These are phyloP conservation scores for Trametes coccinea DNA, from an alignment of 768 basidiomycete genomes.

Conservation along the genomic window DNA sequence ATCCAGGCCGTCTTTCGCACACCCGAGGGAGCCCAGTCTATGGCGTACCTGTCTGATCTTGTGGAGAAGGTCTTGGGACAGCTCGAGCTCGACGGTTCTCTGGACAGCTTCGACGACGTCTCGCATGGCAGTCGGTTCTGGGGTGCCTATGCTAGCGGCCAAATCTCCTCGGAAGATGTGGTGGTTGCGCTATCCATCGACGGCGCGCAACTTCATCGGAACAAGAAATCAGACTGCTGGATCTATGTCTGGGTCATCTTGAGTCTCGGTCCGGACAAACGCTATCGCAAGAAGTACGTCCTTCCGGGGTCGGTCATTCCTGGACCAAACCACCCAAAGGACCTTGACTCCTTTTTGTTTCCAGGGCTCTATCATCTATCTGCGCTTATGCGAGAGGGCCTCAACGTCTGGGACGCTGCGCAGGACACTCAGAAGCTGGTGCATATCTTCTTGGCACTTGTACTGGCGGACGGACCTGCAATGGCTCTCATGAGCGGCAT, in stretches of 20 bases:
- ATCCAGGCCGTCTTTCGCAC: constrained; percentile 21
- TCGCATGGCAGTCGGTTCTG: constrained; percentile 18
- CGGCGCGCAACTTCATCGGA: constrained; percentile 17
- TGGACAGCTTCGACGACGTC: constrained; percentile 12
- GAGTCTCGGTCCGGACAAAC: neutral
- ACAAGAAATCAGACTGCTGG: neutral
- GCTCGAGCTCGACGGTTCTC: neutral
- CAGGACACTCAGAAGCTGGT: neutral
- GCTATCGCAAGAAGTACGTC: neutral
- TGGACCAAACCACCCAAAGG: neutral
- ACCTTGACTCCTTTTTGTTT: neutral
- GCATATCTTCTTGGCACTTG: constrained; percentile 5
- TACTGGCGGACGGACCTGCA: constrained; percentile 10
- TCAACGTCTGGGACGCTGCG: constrained; percentile 32
- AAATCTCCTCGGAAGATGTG: constrained; percentile 17
- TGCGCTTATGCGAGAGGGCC: constrained; percentile 20
- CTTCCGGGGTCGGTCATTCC: neutral
- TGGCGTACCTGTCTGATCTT: constrained; percentile 9
- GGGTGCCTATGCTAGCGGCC: constrained; percentile 11
- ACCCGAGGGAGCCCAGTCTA: constrained; percentile 7
- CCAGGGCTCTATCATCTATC: neutral
- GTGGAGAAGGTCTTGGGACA: constrained; percentile 5
- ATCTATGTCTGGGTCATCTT: neutral
- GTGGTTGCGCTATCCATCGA: constrained; percentile 20
- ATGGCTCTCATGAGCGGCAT: constrained; percentile 33